Evolutionary conservation across 106 monocot species (phyloP).

Genomic region (Dendrobium chrysotoxum): DNA sequence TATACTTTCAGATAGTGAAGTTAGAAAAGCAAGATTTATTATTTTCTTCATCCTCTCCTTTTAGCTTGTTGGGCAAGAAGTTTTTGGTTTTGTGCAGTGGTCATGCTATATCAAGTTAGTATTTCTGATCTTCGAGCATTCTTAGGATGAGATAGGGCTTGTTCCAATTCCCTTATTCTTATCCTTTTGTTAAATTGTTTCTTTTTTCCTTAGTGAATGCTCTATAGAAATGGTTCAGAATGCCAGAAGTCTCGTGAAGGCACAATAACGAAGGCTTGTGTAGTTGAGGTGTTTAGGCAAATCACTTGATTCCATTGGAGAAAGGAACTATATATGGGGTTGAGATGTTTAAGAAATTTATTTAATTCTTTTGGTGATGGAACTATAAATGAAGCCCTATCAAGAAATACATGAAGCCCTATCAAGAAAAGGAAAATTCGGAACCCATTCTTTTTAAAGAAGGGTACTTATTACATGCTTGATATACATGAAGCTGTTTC

Average conservation of each 20-base stretch:
- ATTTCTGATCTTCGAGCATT: background rate
- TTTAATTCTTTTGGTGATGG: background rate
- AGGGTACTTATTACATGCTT: background rate
- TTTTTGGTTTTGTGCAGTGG: background rate
- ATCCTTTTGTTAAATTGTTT: background rate
- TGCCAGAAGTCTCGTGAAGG: background rate
- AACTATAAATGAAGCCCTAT: background rate
- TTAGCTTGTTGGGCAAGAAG: background rate
- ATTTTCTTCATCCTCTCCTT: background rate
- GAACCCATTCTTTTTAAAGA: too few relatives aligned
- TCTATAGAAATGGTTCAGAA: background rate
- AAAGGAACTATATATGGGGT: background rate
- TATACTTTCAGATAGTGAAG: too few relatives aligned
- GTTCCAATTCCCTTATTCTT: background rate
- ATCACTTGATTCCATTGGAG: background rate
- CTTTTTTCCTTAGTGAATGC: background rate
- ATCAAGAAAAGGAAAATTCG: too few relatives aligned
- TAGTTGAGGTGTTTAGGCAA: background rate
- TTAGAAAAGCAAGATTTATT: too few relatives aligned
- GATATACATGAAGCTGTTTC: background rate
- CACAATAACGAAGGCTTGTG: background rate
- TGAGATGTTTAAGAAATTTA: background rate
- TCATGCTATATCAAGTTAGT: background rate
- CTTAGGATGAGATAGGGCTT: background rate
- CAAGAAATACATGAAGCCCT: too few relatives aligned